Conservation (phyloP, 2,329 filamentous ascomycete species). For the Triangularia setosa region DNA sequence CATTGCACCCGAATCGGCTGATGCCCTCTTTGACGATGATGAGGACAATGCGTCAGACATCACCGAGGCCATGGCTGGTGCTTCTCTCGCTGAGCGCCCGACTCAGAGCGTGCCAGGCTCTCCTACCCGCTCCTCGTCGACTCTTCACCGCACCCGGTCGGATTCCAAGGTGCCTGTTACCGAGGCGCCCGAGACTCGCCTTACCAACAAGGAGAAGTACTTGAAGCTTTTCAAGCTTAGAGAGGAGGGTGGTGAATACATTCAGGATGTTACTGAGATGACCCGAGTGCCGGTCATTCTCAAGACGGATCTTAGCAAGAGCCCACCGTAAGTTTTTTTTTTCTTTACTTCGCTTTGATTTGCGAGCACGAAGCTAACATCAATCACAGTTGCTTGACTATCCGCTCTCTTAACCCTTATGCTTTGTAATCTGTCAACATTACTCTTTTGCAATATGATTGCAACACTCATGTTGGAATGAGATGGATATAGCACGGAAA, state of each 20-base stretch:
- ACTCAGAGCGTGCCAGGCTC: conserved; percentile 95
- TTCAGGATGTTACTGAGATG: conserved; percentile 98
- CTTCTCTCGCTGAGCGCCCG: conserved; percentile 81
- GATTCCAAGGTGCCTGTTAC: conserved; percentile 82
- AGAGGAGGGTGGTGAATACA: conserved; percentile 91
- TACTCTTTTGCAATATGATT: background rate
- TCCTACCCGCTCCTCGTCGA: conserved; percentile 70
- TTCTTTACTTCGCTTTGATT: background rate
- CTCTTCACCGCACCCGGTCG: conserved; percentile 82
- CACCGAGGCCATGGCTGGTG: conserved; percentile 87
- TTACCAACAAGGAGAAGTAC: conserved; percentile 96
- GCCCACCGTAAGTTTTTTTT: conserved; percentile 80
- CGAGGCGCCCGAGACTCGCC: conserved; percentile 72
- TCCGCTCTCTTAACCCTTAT: conserved; percentile 76
- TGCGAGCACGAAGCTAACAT: conserved; percentile 35
- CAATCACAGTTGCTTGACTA: conserved; percentile 67
- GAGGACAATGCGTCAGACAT: conserved; percentile 84
- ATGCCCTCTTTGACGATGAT: conserved; percentile 93
- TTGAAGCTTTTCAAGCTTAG: conserved; percentile 82
- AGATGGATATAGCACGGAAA: background rate
- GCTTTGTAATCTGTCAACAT: conserved; percentile 44
- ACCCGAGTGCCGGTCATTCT: conserved; percentile 94
- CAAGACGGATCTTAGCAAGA: conserved; percentile 98
- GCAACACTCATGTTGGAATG: background rate
- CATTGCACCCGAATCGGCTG: conserved; percentile 86